Conservation (phyloP, 495 filamentous ascomycete genomes). For the Penicillium silybi region DNA sequence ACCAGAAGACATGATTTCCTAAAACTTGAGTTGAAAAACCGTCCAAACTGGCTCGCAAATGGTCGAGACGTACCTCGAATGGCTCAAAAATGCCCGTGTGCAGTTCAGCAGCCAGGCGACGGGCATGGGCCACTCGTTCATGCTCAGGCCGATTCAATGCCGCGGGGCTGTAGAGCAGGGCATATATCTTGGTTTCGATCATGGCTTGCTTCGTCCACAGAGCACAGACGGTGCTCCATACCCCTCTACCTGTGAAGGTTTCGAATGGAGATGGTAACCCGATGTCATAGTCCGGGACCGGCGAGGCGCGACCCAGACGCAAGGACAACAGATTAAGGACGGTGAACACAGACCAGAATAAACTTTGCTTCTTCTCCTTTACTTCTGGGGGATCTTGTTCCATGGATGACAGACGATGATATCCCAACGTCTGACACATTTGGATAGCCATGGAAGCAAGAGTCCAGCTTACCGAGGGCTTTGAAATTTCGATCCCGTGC, state of each 20-base stretch:
- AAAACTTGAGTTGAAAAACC: conserved; percentile 11
- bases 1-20: conserved; percentile 11
- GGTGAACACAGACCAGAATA: conserved; percentile 65
- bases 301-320: conserved; percentile 58
- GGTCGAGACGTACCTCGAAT: conserved; percentile 23
- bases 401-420: conserved; percentile 54
- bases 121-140: conserved; percentile 37
- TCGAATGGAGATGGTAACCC: conserved; percentile 41
- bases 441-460: conserved; percentile 54
- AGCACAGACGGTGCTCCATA: conserved; percentile 27
- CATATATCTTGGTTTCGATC: conserved; percentile 56
- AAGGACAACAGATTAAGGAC: conserved; percentile 59
- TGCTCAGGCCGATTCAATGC: conserved; percentile 48
- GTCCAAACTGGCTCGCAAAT: no score
- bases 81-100: conserved; percentile 28
- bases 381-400: conserved; percentile 37
- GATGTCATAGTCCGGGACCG: conserved; percentile 64
- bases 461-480: conserved; percentile 60
- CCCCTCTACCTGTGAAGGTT: conserved; percentile 15
- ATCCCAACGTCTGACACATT: conserved; percentile 61
- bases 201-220: conserved; percentile 51
- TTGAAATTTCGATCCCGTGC: conserved; percentile 60
- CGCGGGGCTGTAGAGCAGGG: conserved; percentile 57
- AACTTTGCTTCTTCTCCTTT: conserved; percentile 29
- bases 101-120: conserved; percentile 33